Percentiles rank a stretch among this genome's conserved stretches.
These are phyloP conservation scores for Acer negundo DNA, from an alignment of 345 rosid species.

Conservation along the genomic window DNA sequence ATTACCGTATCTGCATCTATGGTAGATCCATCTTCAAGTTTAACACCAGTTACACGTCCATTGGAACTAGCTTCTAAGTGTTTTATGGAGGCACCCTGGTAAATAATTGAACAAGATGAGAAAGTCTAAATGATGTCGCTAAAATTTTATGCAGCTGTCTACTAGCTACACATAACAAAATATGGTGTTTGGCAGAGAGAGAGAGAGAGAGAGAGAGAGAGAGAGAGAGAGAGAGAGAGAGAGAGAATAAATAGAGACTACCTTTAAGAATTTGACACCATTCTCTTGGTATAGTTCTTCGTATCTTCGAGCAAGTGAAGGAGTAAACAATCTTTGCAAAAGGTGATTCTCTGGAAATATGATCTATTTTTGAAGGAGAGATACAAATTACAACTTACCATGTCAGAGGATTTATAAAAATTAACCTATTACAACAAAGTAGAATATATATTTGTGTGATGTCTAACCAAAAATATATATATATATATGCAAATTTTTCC, in stretches of 20 bases:
- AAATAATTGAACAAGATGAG: slow-evolving; percentile 20
- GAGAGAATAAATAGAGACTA: slow-evolving; percentile 19
- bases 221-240: slow-evolving; percentile 1
- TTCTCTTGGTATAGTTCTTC: slow-evolving; percentile 83
- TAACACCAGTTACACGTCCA: slow-evolving; percentile 74
- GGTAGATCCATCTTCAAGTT: slow-evolving; percentile 82
- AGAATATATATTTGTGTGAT: background rate
- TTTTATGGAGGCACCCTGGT: slow-evolving; percentile 76
- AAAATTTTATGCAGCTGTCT: slow-evolving; percentile 6
- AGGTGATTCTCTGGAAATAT: slow-evolving; percentile 88
- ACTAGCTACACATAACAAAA: background rate
- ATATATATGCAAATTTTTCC: background rate
- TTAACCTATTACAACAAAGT: background rate
- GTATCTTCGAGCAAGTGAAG: slow-evolving; percentile 82
- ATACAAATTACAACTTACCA: slow-evolving; percentile 13
- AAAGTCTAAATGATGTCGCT: background rate
- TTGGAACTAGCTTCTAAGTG: slow-evolving; percentile 76
- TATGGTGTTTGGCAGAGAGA: background rate
- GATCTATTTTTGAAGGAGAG: slow-evolving; percentile 43
- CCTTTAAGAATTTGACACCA: slow-evolving; percentile 81
- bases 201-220: too few species aligned
- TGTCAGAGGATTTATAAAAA: slow-evolving; percentile 1
- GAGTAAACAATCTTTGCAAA: slow-evolving; percentile 87
- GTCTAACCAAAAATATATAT: background rate
- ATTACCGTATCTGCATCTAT: slow-evolving; percentile 81